These are phyloP conservation scores for Diaporthe longicolla DNA, from an alignment of 2,329 filamentous ascomycete genomes.

Conservation along the genomic window DNA sequence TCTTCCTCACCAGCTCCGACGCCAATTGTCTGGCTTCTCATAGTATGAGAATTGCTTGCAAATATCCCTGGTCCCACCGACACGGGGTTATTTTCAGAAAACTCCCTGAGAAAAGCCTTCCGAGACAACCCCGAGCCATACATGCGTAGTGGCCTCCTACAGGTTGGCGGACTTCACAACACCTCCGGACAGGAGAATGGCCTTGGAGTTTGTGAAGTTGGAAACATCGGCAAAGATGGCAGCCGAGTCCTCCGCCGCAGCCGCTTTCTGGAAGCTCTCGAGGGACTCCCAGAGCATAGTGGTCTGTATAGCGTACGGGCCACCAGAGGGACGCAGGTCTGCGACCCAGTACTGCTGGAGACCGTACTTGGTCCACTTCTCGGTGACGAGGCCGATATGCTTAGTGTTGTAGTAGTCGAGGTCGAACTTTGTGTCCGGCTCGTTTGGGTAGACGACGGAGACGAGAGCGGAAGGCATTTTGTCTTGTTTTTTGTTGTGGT, in stretches of 20 bases:
- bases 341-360: conserved; percentile 53
- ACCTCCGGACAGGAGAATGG: conserved; percentile 35
- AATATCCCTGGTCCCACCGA: not conserved
- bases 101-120: not conserved
- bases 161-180: not conserved
- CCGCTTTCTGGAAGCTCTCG: conserved; percentile 46
- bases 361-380: conserved; percentile 56
- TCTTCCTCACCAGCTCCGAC: not conserved
- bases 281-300: conserved; percentile 51
- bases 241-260: conserved; percentile 33
- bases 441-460: conserved; percentile 58
- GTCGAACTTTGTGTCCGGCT: conserved; percentile 58
- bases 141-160: not conserved
- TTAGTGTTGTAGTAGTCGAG: conserved; percentile 62
- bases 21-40: not conserved
- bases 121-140: not conserved
- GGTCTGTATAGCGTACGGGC: conserved; percentile 48
- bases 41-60: not conserved
- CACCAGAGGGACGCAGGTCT: conserved; percentile 44
- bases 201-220: conserved; percentile 50
- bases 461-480: conserved; percentile 42
- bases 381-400: conserved; percentile 61
- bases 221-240: conserved; percentile 51
- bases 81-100: not conserved
- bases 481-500: not conserved